Base-by-base conservation (phyloP, 768 basidiomycete species). In the Heimioporus sp. region DNA sequence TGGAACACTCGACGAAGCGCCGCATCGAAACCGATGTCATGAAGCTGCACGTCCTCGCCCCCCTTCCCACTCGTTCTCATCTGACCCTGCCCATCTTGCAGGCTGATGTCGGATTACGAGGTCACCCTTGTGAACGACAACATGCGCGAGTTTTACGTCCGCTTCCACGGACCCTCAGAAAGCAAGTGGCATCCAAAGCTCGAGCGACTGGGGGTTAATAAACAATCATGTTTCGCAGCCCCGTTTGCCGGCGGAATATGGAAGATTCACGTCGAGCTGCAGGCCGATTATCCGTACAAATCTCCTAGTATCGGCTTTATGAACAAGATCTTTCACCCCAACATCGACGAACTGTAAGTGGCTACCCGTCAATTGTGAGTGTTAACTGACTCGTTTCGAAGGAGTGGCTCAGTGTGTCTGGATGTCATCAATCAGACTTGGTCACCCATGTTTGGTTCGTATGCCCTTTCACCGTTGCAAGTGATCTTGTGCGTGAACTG, bases 301-400 rank as follows among this genome's bases (percentile, higher is more conserved):
- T 96, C 92, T 28, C 97, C 97, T 6, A 94, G 92, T 66, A 99
- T 99, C 60, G 97, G 97, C 2, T 99, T 99, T 73, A 95, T 97
- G 92, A 99, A 99, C 82, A 98, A 98, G 87, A 98, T 99, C 70
- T 98, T 97, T 68, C 97, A 98, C 63, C 97, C 97, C 17, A 99
- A 99, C 66, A 99, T 99, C 65, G 97, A 99, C 73, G 97, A 99
- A 72, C 76, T 97, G 89, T 98, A 69, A 66, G 92, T 76, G 21
- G 1, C 34, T n/a, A 54, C 53, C 53, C 49, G 44, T 50, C 30
- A 37, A 34, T 38, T n/a, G 40, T 51, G 39, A 28, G 48, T 56
- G 54, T 49, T 58, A 24, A 55, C 42, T 31, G 24, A 42, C 46
- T 39, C 47, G 37, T 36, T 34, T 24, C 54, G 30, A 67, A 96